Evolutionary conservation across 345 rosid genomes (phyloP).

Genomic region (Populus simonii): DNA sequence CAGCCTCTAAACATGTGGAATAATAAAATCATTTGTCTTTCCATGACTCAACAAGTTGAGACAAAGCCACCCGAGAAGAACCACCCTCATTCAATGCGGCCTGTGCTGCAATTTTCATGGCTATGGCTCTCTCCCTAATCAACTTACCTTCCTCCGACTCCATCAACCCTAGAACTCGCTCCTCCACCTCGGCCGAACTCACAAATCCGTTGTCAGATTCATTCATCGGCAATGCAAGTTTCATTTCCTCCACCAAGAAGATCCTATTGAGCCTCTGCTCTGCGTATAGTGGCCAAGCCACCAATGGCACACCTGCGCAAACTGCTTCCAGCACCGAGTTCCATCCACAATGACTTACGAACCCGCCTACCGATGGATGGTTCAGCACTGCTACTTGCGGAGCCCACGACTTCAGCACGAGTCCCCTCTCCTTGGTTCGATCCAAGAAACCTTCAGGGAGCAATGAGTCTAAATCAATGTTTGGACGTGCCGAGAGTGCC

Average conservation of each 20-base stretch:
- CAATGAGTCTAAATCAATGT: constrained; percentile 15
- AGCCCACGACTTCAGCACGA: constrained; percentile 53
- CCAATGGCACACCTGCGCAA: constrained; percentile 47
- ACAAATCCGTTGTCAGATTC: constrained; percentile 42
- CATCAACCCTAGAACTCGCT: constrained; percentile 35
- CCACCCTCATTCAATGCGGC: constrained; percentile 20
- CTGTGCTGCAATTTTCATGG: constrained; percentile 18
- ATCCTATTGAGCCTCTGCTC: constrained; percentile 37
- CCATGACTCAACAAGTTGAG: constrained; percentile 16
- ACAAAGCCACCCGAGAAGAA: constrained; percentile 19
- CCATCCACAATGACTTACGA: constrained; percentile 72
- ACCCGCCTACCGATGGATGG: constrained; percentile 49
- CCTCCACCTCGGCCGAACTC: constrained; percentile 33
- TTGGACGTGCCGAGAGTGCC: constrained; percentile 15
- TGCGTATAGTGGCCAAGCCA: constrained; percentile 49
- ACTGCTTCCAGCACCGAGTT: constrained; percentile 58
- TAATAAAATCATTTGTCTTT: background rate
- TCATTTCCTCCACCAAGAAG: constrained; percentile 51
- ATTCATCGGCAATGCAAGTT: constrained; percentile 42
- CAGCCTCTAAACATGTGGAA: too few species aligned
- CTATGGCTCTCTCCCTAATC: constrained; percentile 15
- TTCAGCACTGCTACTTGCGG: constrained; percentile 55
- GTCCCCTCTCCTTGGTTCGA: constrained; percentile 38
- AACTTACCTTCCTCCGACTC: constrained; percentile 20
- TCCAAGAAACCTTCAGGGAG: constrained; percentile 40